Conservation (phyloP, 495 filamentous ascomycete species). For the Articulospora tetracladia region DNA sequence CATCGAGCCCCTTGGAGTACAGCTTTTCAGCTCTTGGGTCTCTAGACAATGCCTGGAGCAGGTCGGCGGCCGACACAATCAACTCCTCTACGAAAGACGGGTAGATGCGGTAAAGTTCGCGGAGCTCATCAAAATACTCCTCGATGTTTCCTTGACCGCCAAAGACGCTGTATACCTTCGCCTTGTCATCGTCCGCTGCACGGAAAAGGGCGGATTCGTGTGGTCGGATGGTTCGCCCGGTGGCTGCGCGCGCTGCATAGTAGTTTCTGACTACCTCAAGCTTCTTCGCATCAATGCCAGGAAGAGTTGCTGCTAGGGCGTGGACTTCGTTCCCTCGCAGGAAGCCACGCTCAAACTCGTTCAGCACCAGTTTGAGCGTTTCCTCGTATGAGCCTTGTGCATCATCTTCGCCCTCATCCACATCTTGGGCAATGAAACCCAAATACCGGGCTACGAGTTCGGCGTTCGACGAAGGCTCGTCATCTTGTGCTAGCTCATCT, state of each 20-base stretch:
- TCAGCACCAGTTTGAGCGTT: slow-evolving; percentile 81
- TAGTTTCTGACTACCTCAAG: slow-evolving; percentile 81
- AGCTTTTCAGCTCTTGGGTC: slow-evolving; percentile 89
- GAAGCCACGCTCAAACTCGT: slow-evolving; percentile 94
- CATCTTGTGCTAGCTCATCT: slow-evolving; percentile 94
- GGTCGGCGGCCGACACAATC: slow-evolving; percentile 70
- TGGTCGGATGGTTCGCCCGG: slow-evolving; percentile 74
- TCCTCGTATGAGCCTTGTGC: slow-evolving; percentile 78
- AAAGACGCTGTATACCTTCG: slow-evolving; percentile 85
- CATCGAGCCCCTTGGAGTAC: slow-evolving; percentile 91
- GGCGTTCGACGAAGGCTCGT: slow-evolving; percentile 88
- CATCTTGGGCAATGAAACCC: slow-evolving; percentile 78
- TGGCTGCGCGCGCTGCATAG: slow-evolving; percentile 81
- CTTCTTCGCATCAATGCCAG: slow-evolving; percentile 88
- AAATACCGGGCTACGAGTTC: slow-evolving; percentile 93
- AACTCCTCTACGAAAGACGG: slow-evolving; percentile 84
- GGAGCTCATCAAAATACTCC: slow-evolving; percentile 97
- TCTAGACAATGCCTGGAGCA: slow-evolving; percentile 77
- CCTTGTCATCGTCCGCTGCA: slow-evolving; percentile 73
- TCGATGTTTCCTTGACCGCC: slow-evolving; percentile 99
- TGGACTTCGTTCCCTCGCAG: slow-evolving; percentile 96
- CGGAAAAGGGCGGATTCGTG: slow-evolving; percentile 93
- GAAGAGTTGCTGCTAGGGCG: slow-evolving; percentile 75
- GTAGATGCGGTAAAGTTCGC: slow-evolving; percentile 87
- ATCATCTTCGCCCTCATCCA: slow-evolving; percentile 89